Base-by-base conservation (phyloP, 1,284 basidiomycete genomes). In the Abortiporus biennis region DNA sequence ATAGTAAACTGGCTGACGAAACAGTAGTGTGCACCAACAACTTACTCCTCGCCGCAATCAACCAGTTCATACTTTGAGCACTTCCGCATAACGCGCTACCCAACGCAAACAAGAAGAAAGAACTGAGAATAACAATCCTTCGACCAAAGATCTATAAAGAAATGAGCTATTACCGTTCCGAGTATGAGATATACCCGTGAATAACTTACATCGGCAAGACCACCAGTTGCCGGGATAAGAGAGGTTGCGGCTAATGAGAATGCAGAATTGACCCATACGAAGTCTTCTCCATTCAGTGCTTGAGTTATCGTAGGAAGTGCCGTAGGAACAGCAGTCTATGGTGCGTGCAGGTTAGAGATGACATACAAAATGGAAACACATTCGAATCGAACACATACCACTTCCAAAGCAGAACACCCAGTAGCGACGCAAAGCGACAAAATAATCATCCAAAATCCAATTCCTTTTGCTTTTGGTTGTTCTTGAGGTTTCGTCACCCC, bases 221-320 rank as follows among this genome's bases (percentile, higher is more conserved):
- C 52, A 6, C 62, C 63, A 36, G 44, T 49, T 20, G 63, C 41
- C 4, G 62, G 61, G 12, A 61, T 46, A 19, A 56, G 48, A 3
- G 60, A 58, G 2, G 59, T 58, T 3, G 57, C 52, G 2, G 58
- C 57, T n/a, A 64, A 47, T 1, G 53, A 45, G 43, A 62, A 64
- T 3, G 60, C 58, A 5, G 52, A 52, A 12, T 54, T 59, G 24
- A 56, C 54, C 62, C 62, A 64, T 13, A 54, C 48, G 41, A 62
- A 63, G 31, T 62, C 54, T 3, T 41, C 40, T 11, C 61, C 62
- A 29, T 58, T 21, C n/a, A 65, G 48, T 8, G 58, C 55, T 19
- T 49, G 43, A 6, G 59, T 50, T 37, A 65, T 66, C 1, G 57
- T 63, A 0, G 64, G 64, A 3, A 62, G 53, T 0, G 63, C 61